A percentile compares a stretch with the other conserved stretches of the same genome.
Conservation (phyloP, 2,329 filamentous ascomycete species). For the Ophiostoma tasmaniense region DNA sequence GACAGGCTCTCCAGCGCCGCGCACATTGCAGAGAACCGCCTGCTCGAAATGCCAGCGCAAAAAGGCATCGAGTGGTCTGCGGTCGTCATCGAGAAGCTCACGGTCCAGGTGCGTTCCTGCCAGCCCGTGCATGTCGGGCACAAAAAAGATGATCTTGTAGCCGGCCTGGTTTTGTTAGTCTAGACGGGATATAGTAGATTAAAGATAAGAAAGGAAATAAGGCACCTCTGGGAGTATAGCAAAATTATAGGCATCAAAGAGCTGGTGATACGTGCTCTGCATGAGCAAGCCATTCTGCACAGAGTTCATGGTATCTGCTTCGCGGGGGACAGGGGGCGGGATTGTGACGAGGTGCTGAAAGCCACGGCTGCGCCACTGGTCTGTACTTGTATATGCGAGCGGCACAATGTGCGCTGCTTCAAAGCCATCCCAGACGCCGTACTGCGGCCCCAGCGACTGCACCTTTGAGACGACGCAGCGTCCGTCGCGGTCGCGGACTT, state of each 20-base stretch:
- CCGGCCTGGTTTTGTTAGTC: no score
- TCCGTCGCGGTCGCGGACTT: neutral
- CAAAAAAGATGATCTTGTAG: neutral
- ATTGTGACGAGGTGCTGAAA: neutral
- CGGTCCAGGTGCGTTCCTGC: neutral
- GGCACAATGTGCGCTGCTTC: neutral
- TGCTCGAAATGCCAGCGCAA: neutral
- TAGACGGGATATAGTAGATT: no score
- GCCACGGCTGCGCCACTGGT: neutral
- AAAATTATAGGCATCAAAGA: neutral
- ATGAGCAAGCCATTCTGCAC: neutral
- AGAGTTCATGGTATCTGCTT: neutral
- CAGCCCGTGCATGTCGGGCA: neutral
- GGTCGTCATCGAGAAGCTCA: neutral
- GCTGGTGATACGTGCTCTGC: neutral
- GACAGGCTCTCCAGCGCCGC: neutral
- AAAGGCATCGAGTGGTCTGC: neutral
- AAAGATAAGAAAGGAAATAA: no score
- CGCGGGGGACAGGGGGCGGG: neutral
- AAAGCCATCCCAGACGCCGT: neutral
- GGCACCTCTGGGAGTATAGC: neutral
- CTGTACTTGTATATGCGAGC: neutral
- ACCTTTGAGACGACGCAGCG: neutral
- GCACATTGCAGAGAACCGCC: neutral
- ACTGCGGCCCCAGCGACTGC: neutral